A percentile compares a stretch with the other conserved stretches of the same genome.
These are phyloP conservation scores for Salix purpurea DNA, from an alignment of 345 rosid genomes.

Conservation along the genomic window DNA sequence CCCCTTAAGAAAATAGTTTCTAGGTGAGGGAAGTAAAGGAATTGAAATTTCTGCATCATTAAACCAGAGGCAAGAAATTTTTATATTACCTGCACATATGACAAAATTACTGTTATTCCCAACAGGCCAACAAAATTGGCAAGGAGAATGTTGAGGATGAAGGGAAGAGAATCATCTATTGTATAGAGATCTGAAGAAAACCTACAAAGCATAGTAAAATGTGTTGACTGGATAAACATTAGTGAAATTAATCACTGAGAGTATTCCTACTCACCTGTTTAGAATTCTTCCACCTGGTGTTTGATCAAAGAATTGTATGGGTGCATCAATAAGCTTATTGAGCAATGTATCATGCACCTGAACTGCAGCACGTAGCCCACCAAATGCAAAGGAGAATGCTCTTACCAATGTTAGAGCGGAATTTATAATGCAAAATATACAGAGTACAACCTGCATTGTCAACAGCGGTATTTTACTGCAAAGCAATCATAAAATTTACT, in stretches of 20 bases:
- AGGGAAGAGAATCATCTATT: constrained; percentile 95
- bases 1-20: constrained; percentile 6
- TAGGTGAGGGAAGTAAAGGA: background rate
- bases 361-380: constrained; percentile 80
- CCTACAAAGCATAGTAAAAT: constrained; percentile 35
- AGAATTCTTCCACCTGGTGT: constrained; percentile 96
- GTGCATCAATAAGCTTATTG: constrained; percentile 68
- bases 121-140: constrained; percentile 86
- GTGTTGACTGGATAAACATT: constrained; percentile 1
- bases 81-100: constrained; percentile 74
- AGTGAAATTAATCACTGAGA: constrained; percentile 4
- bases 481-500: no score
- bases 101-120: constrained; percentile 74
- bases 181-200: constrained; percentile 89
- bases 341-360: constrained; percentile 62
- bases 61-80: constrained; percentile 12
- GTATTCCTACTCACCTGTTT: constrained; percentile 56
- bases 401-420: constrained; percentile 70
- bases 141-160: constrained; percentile 84
- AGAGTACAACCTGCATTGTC: constrained; percentile 58
- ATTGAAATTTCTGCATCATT: constrained; percentile 1
- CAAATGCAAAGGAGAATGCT: constrained; percentile 94
- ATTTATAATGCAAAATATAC: constrained; percentile 70
- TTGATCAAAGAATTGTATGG: constrained; percentile 80
- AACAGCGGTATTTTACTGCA: background rate